Conservation (phyloP, 345 rosid species). For the Eucalyptus polybractea region DNA sequence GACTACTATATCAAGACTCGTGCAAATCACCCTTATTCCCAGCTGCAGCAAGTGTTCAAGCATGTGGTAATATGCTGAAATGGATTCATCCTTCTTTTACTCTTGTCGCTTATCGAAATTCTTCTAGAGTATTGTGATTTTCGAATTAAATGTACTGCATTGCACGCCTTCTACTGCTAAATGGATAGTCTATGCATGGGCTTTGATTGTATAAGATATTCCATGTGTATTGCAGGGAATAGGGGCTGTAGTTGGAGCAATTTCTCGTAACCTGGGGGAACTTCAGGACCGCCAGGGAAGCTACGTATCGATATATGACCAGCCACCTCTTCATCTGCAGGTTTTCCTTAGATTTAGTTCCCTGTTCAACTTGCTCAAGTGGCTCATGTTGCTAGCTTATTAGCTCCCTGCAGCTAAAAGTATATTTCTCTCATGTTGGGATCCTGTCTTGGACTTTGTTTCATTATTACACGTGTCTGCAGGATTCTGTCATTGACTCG, state of each 20-base stretch:
- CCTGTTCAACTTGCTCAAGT: background rate
- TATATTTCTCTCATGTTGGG: background rate
- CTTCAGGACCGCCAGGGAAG: constrained; percentile 97
- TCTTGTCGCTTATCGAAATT: background rate
- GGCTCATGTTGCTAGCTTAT: background rate
- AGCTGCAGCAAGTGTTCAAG: constrained; percentile 96
- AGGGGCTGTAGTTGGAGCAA: constrained; percentile 97
- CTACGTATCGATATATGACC: constrained; percentile 86
- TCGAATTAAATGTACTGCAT: background rate
- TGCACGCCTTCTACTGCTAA: background rate
- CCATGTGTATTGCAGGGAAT: constrained; percentile 44
- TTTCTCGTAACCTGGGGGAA: constrained; percentile 96
- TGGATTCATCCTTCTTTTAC: background rate
- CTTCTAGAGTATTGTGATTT: background rate
- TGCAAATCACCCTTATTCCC: constrained; percentile 97
- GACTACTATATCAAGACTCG: constrained; percentile 92
- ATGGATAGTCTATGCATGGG: background rate
- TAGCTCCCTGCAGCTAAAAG: background rate
- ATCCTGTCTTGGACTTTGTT: background rate
- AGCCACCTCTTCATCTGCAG: constrained; percentile 78
- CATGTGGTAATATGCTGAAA: constrained; percentile 63
- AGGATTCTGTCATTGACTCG: constrained; percentile 85
- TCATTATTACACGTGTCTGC: constrained; percentile 3
- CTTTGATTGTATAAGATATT: background rate
- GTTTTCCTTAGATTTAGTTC: constrained; percentile 13